These are phyloP conservation scores for Cornus controversa DNA, from an alignment of 148 eudicot genomes.

Conservation along the genomic window DNA sequence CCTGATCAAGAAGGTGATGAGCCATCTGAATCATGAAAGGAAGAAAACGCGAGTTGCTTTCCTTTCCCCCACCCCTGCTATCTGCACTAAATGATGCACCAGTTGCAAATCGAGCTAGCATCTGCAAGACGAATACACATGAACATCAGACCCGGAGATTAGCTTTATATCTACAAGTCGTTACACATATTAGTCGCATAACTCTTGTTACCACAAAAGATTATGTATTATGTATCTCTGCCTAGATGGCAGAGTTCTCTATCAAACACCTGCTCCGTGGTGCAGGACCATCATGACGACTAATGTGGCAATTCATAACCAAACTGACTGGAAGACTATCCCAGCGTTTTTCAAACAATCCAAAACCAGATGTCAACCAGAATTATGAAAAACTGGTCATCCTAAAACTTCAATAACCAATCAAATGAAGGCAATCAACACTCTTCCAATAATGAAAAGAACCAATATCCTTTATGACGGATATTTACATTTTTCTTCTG, in stretches of 20 bases:
- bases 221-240: background rate
- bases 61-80: conserved; percentile 94
- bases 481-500: background rate
- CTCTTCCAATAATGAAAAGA: no score
- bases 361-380: background rate
- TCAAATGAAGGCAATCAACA: background rate
- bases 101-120: conserved; percentile 98
- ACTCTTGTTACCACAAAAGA: background rate
- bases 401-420: background rate
- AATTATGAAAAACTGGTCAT: background rate
- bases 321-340: background rate
- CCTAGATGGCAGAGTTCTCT: background rate
- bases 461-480: background rate
- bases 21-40: conserved; percentile 98
- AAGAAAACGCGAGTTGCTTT: conserved; percentile 88
- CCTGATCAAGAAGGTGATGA: conserved; percentile 75
- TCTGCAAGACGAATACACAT: conserved; percentile 44
- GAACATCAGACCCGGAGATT: background rate
- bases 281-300: background rate
- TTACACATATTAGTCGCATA: background rate
- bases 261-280: background rate
- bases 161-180: background rate
- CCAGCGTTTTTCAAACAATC: background rate
- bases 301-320: background rate
- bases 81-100: conserved; percentile 88